Base-by-base conservation (phyloP, 345 rosid species). In the Rhodomyrtus tomentosa region DNA sequence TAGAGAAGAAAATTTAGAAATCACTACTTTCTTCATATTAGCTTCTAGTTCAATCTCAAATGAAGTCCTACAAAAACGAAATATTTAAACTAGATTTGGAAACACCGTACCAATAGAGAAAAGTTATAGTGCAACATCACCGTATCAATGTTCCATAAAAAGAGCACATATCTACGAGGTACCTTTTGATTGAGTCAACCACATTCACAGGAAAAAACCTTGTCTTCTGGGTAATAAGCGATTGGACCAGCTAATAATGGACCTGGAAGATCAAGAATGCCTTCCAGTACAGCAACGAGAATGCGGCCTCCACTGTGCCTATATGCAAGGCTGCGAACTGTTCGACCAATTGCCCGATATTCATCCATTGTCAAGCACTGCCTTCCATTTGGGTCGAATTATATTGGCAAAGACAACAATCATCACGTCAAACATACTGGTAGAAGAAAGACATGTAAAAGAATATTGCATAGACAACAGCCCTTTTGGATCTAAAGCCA, bases 301-400 rank as follows among this genome's bases (percentile, higher is more conserved):
- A 95, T 86, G 68, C 92, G 90, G 52, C 98, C 97, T 20, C 86
- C 85, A 72, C 91, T 87, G 85, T 92, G 91, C 83, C 83, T 89
- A 62, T 93, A 90, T 20, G 96, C 92, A 55, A 93, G 83, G 58
- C 25, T 40, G 10, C 86, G 91, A 74, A 93, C 86, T 27, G 88
- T 90, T 88, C 84, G 86, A 56, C 97, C 98, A 29, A 95, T 94
- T 58, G 86, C 87, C 82, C 95, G 90, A 86, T 95, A 96, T 18
- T 98, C 98, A 76, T 83, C 91, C 98, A 94, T 92, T 29, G 96
- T 96, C 87, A 95, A 87, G 93, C 98, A 88, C 80, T 90, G 96
- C 90, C 98, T 94, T 87, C 99, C 97, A 83, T 96, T 96, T 38
- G 98, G 95, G 89, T 96, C 99, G 82, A 95, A 92, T 97, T 96